Evolutionary conservation across 768 basidiomycete species (phyloP).

Genomic region (Paxillus rubicundulus): DNA sequence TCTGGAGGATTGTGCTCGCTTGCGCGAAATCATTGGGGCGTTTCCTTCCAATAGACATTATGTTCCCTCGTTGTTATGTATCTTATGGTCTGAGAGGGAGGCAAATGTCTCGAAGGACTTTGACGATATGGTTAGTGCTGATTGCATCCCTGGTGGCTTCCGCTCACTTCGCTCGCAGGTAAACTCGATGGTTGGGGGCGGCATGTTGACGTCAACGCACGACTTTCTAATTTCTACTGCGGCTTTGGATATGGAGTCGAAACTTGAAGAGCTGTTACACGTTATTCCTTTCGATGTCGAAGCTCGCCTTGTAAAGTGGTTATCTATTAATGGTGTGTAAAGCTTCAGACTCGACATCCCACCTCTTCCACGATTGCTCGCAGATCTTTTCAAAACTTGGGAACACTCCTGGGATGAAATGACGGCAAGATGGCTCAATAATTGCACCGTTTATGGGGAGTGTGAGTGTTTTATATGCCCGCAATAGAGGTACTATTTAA

Average conservation of each 20-base stretch:
- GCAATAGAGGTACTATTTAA: not conserved
- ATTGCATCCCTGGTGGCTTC: not conserved
- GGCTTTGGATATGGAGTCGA: constrained; percentile 56
- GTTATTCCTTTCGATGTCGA: constrained; percentile 50
- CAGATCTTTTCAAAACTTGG: constrained; percentile 28
- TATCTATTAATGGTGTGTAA: constrained; percentile 46
- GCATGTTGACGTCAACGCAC: constrained; percentile 38
- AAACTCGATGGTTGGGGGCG: constrained; percentile 44
- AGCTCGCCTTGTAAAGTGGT: constrained; percentile 51
- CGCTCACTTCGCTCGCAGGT: constrained; percentile 38
- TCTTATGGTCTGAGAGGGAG: constrained; percentile 56
- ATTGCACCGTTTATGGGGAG: constrained; percentile 35
- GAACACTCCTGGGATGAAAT: constrained; percentile 23
- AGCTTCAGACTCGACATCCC: constrained; percentile 11
- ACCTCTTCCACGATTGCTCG: not conserved
- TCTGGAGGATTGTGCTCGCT: constrained; percentile 68
- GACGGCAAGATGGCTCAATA: constrained; percentile 17
- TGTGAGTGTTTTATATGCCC: constrained; percentile 38
- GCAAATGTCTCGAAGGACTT: constrained; percentile 48
- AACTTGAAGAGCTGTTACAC: constrained; percentile 44
- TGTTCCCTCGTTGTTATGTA: constrained; percentile 56
- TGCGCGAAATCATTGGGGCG: constrained; percentile 59
- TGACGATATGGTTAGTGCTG: constrained; percentile 52
- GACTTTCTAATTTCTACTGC: constrained; percentile 51
- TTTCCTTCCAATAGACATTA: constrained; percentile 58